These are phyloP conservation scores for Pseudocercospora vitis DNA, from an alignment of 2,329 filamentous ascomycete species.

Conservation along the genomic window DNA sequence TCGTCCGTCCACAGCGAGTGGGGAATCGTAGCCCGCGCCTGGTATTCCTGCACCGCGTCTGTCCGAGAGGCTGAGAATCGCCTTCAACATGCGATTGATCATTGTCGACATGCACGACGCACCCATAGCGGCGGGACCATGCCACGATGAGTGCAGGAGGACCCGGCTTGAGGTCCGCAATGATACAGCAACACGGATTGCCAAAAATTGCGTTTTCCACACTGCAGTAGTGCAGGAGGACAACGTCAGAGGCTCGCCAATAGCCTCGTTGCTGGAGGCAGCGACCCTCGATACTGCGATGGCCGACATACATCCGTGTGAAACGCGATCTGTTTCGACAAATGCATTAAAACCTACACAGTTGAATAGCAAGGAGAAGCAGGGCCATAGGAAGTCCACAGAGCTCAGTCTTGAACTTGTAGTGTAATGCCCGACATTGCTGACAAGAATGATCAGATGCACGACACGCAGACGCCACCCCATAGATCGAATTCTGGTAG, in stretches of 20 bases:
- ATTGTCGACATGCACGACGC: background rate
- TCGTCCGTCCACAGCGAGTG: background rate
- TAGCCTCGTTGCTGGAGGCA: background rate
- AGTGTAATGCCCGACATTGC: too few relatives aligned
- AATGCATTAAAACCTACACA: background rate
- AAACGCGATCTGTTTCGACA: background rate
- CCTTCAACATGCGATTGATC: too few relatives aligned
- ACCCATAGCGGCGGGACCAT: background rate
- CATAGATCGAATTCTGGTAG: background rate
- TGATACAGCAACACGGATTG: background rate
- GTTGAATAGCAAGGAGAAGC: background rate
- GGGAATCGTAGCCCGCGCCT: background rate
- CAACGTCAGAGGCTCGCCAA: slow-evolving; percentile 3
- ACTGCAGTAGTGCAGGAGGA: background rate
- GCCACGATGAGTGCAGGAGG: background rate
- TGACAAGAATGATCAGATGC: too few relatives aligned
- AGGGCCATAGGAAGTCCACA: background rate
- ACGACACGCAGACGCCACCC: too few relatives aligned
- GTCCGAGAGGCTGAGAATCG: too few relatives aligned
- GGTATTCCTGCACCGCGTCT: background rate
- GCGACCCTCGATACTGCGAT: background rate
- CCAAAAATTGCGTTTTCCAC: background rate
- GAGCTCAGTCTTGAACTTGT: too few relatives aligned
- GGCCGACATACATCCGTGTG: slow-evolving; percentile 1
- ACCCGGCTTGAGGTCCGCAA: slow-evolving; percentile 4